Evolutionary conservation across 176 grass and related monocot genomes (phyloP), one percentile per base, ranked within the genome.

Genomic region (Hordeum marinum): DNA sequence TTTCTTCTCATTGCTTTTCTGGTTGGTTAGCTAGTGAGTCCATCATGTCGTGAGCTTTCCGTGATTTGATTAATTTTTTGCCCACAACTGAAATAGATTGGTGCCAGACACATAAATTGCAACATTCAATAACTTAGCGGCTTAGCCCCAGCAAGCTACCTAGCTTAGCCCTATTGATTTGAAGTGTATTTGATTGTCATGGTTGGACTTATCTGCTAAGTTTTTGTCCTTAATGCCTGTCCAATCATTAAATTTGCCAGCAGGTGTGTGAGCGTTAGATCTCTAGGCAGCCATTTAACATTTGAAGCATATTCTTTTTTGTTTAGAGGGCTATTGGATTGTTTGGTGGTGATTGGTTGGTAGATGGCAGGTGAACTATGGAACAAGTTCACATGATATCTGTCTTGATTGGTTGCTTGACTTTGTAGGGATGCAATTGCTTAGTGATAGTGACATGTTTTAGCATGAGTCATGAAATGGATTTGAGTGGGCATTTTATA

Each of bases 1-100:
- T 75, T 87, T 72, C 59, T 80, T 80, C 11, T 48, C 15, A 57
- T 82, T 59, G 74, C 74, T 78, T 76, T 80, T 87, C 17, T 87
- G 59, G 46, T 84, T 80, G 68, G 60, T 84, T 75, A 45, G 23
- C 27, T 90, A 74, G 42, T 43, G 2, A 6, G 26, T 29, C 57
- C 72, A 8, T 66, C 64, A 34, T 18, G 41, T 36, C 11, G 5
- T 43, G 15, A 11, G 6, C 25, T 61, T 68, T 59, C n/a, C 80
- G 43, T 83, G 61, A 68, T 87, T 87, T 66, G 31, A 7, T 8
- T 4, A 0, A 18, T 15, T 50, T 50, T 50, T 50, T 50, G 46
- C 0, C 7, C 6, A 7, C 48, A 52, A 7, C 48, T 52, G 20
- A 2, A 24, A 45, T 80, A 67, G 24, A 29, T 72, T 18, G 12